Base-by-base conservation (phyloP, 768 basidiomycete genomes). In the Dacryopinax spathularia region DNA sequence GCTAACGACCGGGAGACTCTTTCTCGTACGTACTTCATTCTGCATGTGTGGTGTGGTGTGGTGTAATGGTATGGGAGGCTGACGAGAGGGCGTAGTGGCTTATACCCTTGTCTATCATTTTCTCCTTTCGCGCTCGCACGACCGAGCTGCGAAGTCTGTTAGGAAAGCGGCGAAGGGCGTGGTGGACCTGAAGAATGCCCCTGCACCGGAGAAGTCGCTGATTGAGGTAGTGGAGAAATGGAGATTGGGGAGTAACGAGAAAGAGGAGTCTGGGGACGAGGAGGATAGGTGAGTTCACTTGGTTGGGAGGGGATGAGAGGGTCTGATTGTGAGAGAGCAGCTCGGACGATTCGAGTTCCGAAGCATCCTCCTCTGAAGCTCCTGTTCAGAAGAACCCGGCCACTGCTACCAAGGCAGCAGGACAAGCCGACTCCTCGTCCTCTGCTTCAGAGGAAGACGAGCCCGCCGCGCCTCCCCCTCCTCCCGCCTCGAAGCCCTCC, bases 71-170 rank as follows among this genome's bases (percentile, higher is more conserved):
- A 41, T 41, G 18, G 39, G 18, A 18, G 39, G 18, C 39, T 41
- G 18, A 41, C 39, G 39, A 37, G 20, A 35, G 36, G 25, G 18
- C 35, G 33, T 70, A 91, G 90, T 79, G 25, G 85, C 87, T 2
- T 93, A 91, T 77, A 80, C 82, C 68, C 75, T 90, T 60, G 84
- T 93, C 64, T 81, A 90, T 70, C 76, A 82, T 9, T 93, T 92
- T 74, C 78, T 93, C 35, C 77, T 73, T 64, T 81, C 83, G 69
- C 82, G 80, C 56, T 79, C 81, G 0, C 86, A 91, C 72, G 70
- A 72, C 33, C 89, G 89, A 69, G 87, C 83, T 7, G 90, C 90
- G 9, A 77, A 80, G 64, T 84, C 86, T 0, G 76, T 91, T 60
- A 88, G 83, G 75, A 88, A 85, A 67, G 87, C 87, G 27, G 88